Percentiles rank a stretch among this genome's conserved stretches.
Conservation (phyloP, 2,329 filamentous ascomycete species). For the Microcera coccophila region DNA sequence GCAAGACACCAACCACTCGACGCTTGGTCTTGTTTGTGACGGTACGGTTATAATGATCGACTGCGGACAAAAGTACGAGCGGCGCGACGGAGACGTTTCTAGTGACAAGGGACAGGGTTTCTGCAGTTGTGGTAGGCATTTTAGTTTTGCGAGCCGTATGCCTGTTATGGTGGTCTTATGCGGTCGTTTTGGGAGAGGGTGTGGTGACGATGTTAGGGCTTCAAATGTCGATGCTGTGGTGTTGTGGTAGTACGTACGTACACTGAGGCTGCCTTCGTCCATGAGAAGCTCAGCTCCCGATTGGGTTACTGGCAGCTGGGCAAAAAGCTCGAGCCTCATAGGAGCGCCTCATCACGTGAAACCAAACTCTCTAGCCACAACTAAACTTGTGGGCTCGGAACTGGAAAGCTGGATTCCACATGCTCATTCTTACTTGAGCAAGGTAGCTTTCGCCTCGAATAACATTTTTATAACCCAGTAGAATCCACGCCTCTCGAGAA, state of each 20-base stretch:
- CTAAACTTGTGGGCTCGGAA: not conserved
- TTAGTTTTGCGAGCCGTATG: slow-evolving; percentile 28
- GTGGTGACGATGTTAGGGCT: slow-evolving; percentile 11
- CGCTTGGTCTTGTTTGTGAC: slow-evolving; percentile 79
- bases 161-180: slow-evolving; percentile 13
- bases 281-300: slow-evolving; percentile 27
- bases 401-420: not conserved
- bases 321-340: slow-evolving; percentile 8
- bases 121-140: slow-evolving; percentile 96
- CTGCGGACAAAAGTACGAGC: slow-evolving; percentile 92
- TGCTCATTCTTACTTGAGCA: too few relatives aligned
- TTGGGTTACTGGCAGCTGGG: slow-evolving; percentile 21
- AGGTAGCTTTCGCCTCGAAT: too few relatives aligned
- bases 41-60: slow-evolving; percentile 96
- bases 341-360: slow-evolving; percentile 9
- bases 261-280: slow-evolving; percentile 30
- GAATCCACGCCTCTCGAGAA: too few relatives aligned
- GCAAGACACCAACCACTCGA: slow-evolving; percentile 87
- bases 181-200: slow-evolving; percentile 16
- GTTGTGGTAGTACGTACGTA: slow-evolving; percentile 29
- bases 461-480: too few relatives aligned
- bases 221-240: slow-evolving; percentile 17
- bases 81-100: slow-evolving; percentile 96
- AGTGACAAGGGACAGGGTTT: slow-evolving; percentile 91
- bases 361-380: not conserved